Base-by-base conservation (phyloP, 2,329 filamentous ascomycete genomes). In the Colletotrichum sp. region DNA sequence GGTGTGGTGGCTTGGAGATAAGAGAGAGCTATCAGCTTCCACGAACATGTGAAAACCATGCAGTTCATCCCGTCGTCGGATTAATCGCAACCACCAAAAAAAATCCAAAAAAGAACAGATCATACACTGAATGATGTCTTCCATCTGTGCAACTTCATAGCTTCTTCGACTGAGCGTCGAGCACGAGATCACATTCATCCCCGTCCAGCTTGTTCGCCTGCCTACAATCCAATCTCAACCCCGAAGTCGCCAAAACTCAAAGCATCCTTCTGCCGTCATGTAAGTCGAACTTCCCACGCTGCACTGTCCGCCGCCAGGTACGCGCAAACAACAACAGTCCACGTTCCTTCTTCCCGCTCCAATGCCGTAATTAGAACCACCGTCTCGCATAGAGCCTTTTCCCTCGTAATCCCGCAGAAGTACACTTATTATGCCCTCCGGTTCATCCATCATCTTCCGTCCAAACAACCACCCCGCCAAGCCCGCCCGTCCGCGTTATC, bases 1-100 rank as follows among this genome's bases (percentile, higher is more conserved):
- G 27, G 25, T 36, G 64, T 39, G 34, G 34, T 30, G 22, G n/a
- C 34, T 52, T 28, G 34, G 39, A 52, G 64, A 59, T 48, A 59
- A 59, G 13, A 30, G 9, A 59, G 8, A 30, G 9, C 13, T 13
- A 16, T 28, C 1, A 48, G 34, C 27, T 52, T 48, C 68, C 44
- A 55, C 57, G 52, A 52, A 39, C 72, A 75, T 75, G 73, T 75
- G 73, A 75, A 44, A 75, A 28, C 61, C 59, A 63, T 64, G 57
- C 68, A 48, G 55, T 71, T 61, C 59, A 39, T 70, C 55, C 27
- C 59, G 59, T 68, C 65, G 30, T 68, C 65, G 39, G 39, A 57
- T 34, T n/a, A 57, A 52, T 13, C n/a, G n/a, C 39, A 65, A 30
- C 25, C 25, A 65, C 13, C 22, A 5, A 6, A 28, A 9, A 59